phyloP scores from a whole-genome alignment of 2,329 filamentous ascomycete species.

The Venturia oleaginea region DNA sequence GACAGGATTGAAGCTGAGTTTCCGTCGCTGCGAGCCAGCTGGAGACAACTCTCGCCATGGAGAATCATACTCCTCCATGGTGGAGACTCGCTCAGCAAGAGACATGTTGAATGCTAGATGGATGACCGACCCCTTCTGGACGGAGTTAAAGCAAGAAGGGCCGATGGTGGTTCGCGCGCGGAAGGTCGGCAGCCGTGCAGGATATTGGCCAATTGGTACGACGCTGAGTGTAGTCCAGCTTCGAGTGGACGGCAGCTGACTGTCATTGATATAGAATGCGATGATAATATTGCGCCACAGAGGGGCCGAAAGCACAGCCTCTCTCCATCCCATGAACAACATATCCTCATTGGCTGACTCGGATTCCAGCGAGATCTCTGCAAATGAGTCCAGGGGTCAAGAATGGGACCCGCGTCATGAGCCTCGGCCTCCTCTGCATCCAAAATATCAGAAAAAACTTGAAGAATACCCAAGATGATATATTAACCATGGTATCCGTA shows the following conservation, averaged over 20 bases:
- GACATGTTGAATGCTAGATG: conserved; percentile 24
- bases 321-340: neutral
- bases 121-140: neutral
- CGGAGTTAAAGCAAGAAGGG: neutral
- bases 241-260: neutral
- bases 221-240: neutral
- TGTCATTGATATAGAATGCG: neutral
- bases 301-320: neutral
- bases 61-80: conserved; percentile 31
- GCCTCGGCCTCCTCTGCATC: neutral
- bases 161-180: neutral
- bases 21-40: conserved; percentile 30
- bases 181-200: neutral
- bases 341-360: neutral
- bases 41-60: conserved; percentile 28
- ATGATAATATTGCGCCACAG: neutral
- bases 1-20: conserved; percentile 42
- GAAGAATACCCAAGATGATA: too few species aligned
- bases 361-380: conserved; percentile 4
- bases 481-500: too few species aligned
- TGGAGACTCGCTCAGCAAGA: conserved; percentile 30
- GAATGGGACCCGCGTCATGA: neutral
- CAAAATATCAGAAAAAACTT: too few species aligned
- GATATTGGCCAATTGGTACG: neutral
- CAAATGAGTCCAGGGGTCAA: neutral